Percentiles rank a stretch among this genome's conserved stretches.
Evolutionary conservation across 106 monocot genomes (phyloP).

Genomic region (Iris macrosiphon): DNA sequence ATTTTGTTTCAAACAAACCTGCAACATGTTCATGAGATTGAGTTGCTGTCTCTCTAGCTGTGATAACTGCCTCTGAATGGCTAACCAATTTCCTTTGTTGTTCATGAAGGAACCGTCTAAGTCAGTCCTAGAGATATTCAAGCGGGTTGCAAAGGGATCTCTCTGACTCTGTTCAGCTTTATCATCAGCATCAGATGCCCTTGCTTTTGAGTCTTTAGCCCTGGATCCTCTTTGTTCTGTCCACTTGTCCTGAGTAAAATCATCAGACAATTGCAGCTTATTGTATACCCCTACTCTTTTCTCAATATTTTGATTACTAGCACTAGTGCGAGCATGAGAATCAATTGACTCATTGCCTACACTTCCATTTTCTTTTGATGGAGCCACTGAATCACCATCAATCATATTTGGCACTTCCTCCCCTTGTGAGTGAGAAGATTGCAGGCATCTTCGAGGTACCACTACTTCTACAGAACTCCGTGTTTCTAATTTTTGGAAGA

Average conservation of each 20-base stretch:
- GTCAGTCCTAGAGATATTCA: slow-evolving; percentile 33
- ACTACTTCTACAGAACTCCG: slow-evolving; percentile 78
- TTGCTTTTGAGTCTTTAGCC: slow-evolving; percentile 43
- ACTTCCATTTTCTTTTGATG: slow-evolving; percentile 10
- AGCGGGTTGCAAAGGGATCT: slow-evolving; percentile 30
- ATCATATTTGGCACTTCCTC: slow-evolving; percentile 27
- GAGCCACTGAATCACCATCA: slow-evolving; percentile 22
- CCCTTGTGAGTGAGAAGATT: slow-evolving; percentile 38
- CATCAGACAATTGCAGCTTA: slow-evolving; percentile 32
- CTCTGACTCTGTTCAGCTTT: slow-evolving; percentile 28
- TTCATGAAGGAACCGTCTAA: slow-evolving; percentile 49
- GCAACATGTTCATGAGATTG: slow-evolving; percentile 90
- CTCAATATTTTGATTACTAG: slow-evolving; percentile 16
- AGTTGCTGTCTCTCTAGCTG: slow-evolving; percentile 92
- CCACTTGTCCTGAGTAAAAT: slow-evolving; percentile 41
- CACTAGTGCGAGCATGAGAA: slow-evolving; percentile 10
- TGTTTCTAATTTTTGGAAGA: slow-evolving; percentile 92
- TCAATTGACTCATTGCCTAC: slow-evolving; percentile 18
- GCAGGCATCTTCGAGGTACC: slow-evolving; percentile 42
- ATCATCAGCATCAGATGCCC: slow-evolving; percentile 49
- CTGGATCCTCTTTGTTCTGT: slow-evolving; percentile 40
- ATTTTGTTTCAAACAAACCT: slow-evolving; percentile 39
- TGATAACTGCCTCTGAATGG: slow-evolving; percentile 80
- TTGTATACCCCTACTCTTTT: slow-evolving; percentile 17
- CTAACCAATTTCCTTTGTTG: slow-evolving; percentile 73